A percentile compares a stretch with the other conserved stretches of the same genome.
phyloP scores from a whole-genome alignment of 176 grass and related monocot species.

The Lolium perenne region DNA sequence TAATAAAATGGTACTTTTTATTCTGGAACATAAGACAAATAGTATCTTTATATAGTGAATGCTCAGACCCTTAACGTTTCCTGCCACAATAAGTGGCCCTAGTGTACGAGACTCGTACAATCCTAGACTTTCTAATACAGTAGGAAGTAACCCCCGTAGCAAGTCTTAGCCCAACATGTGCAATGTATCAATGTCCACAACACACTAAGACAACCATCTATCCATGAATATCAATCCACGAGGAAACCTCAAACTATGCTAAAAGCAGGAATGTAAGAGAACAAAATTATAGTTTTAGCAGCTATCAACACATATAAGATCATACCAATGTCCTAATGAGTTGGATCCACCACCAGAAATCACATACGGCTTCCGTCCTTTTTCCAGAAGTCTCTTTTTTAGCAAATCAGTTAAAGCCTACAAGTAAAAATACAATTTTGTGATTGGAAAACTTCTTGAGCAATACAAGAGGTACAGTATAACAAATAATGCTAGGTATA shows the following conservation, averaged over 20 bases:
- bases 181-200: too few species aligned
- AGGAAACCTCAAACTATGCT: slow-evolving; percentile 22
- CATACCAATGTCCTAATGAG: slow-evolving; percentile 86
- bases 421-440: slow-evolving; percentile 12
- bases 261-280: background rate
- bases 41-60: background rate
- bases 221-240: background rate
- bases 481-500: background rate
- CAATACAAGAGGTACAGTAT: background rate
- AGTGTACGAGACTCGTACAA: background rate
- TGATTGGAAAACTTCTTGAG: background rate
- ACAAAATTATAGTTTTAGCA: background rate
- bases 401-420: slow-evolving; percentile 82
- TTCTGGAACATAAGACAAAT: background rate
- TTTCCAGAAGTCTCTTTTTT: slow-evolving; percentile 69
- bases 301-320: slow-evolving; percentile 5
- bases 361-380: slow-evolving; percentile 88
- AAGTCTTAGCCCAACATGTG: background rate
- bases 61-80: background rate
- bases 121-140: background rate
- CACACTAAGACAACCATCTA: background rate
- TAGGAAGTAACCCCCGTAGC: background rate
- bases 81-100: background rate
- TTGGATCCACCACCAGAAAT: slow-evolving; percentile 97
- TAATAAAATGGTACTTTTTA: background rate